Evolutionary conservation across 306 rosid genomes (phyloP).

Genomic region (Lathyrus aphaca): DNA sequence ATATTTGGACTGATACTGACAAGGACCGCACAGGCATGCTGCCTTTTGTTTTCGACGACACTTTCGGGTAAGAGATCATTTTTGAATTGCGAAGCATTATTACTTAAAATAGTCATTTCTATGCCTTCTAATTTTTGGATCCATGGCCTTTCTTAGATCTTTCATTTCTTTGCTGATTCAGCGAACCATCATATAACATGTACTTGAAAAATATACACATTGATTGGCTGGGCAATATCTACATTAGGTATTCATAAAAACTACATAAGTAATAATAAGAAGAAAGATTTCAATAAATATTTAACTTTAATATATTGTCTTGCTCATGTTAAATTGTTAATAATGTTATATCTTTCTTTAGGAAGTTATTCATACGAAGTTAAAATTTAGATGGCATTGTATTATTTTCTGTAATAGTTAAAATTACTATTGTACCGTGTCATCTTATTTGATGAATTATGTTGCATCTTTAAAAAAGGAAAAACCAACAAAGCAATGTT

Average conservation of each 20-base stretch:
- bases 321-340: not conserved
- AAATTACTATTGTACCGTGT: not conserved
- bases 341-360: conserved; percentile 10
- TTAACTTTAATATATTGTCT: conserved; percentile 3
- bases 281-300: not conserved
- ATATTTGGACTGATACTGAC: conserved; percentile 94
- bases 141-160: conserved; percentile 10
- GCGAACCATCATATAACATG: conserved; percentile 1
- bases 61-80: conserved; percentile 70
- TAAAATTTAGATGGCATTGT: not conserved
- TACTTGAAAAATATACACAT: conserved; percentile 24
- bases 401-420: conserved; percentile 17
- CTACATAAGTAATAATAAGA: not conserved
- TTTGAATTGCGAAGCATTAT: conserved; percentile 2
- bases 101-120: conserved; percentile 19
- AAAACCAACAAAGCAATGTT: not conserved
- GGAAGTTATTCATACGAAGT: conserved; percentile 2
- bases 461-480: not conserved
- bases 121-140: conserved; percentile 23
- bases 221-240: conserved; percentile 20
- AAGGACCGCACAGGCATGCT: conserved; percentile 92
- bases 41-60: conserved; percentile 92
- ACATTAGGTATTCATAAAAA: not conserved
- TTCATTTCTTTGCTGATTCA: conserved; percentile 19
- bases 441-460: conserved; percentile 7